Conservation (phyloP, 2,329 filamentous ascomycete species). For the Graphilbum ipis-grandicollis region DNA sequence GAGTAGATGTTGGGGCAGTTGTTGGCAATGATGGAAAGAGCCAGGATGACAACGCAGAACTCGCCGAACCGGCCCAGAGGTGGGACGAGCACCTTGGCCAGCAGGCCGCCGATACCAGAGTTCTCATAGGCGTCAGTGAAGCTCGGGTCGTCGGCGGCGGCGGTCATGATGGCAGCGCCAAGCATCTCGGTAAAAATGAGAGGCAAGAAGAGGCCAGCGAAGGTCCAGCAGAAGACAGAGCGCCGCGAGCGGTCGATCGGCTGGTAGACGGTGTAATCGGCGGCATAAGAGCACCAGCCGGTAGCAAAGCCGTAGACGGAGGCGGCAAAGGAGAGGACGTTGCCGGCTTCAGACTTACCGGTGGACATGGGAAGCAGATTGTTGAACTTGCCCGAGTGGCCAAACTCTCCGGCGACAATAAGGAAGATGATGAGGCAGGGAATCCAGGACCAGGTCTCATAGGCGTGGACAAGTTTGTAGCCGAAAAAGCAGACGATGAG, state of each 20-base stretch:
- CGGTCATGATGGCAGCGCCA: conserved; percentile 52
- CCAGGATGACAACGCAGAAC: conserved; percentile 28
- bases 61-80: conserved; percentile 27
- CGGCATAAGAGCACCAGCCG: conserved; percentile 44
- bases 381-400: conserved; percentile 29
- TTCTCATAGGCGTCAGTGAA: conserved; percentile 27
- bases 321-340: conserved; percentile 45
- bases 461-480: conserved; percentile 59
- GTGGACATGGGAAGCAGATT: conserved; percentile 26
- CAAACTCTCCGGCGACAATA: conserved; percentile 23
- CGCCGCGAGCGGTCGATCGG: conserved; percentile 24
- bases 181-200: conserved; percentile 60
- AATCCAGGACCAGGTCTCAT: conserved; percentile 62
- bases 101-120: conserved; percentile 28
- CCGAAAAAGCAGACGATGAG: conserved; percentile 56
- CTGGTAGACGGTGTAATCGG: conserved; percentile 40
- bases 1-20: conserved; percentile 22
- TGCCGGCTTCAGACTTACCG: conserved; percentile 36
- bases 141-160: conserved; percentile 33
- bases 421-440: conserved; percentile 36
- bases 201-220: conserved; percentile 49
- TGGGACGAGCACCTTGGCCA: conserved; percentile 24
- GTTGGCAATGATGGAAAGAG: conserved; percentile 27
- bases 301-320: conserved; percentile 52
- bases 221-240: conserved; percentile 54